Conservation (phyloP, 2,329 filamentous ascomycete genomes). For the Diaporthe ilicicola region DNA sequence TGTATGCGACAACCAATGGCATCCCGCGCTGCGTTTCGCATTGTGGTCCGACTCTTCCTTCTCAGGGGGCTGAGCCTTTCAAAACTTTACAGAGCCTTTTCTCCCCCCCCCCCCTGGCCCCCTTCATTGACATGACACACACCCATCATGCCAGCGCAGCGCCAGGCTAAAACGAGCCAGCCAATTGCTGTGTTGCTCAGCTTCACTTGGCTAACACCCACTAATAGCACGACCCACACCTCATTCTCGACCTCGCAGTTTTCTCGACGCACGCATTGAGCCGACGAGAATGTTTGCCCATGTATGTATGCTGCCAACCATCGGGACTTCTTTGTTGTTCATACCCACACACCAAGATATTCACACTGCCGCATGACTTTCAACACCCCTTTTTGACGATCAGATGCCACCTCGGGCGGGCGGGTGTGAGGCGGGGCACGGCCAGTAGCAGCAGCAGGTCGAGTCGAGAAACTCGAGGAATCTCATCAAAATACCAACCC, state of each 20-base stretch:
- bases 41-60: slow-evolving; percentile 2
- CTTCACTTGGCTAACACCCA: slow-evolving; percentile 7
- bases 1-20: neutral
- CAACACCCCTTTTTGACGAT: neutral
- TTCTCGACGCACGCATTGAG: neutral
- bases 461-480: neutral
- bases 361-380: neutral
- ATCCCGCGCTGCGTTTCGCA: neutral
- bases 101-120: too few species aligned
- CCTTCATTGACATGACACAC: slow-evolving; percentile 1
- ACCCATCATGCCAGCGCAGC: slow-evolving; percentile 9
- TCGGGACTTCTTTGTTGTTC: neutral
- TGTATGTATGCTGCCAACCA: neutral
- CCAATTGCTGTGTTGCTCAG: slow-evolving; percentile 21
- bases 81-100: neutral
- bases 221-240: slow-evolving; percentile 13
- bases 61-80: slow-evolving; percentile 8
- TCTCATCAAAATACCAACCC: neutral
- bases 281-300: neutral
- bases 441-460: neutral
- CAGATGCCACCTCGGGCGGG: neutral
- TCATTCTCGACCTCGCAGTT: neutral
- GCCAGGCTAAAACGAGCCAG: slow-evolving; percentile 4
- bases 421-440: neutral
- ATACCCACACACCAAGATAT: neutral